Conservation (phyloP, 2,329 filamentous ascomycete genomes). For the Teratosphaeria nubilosa region DNA sequence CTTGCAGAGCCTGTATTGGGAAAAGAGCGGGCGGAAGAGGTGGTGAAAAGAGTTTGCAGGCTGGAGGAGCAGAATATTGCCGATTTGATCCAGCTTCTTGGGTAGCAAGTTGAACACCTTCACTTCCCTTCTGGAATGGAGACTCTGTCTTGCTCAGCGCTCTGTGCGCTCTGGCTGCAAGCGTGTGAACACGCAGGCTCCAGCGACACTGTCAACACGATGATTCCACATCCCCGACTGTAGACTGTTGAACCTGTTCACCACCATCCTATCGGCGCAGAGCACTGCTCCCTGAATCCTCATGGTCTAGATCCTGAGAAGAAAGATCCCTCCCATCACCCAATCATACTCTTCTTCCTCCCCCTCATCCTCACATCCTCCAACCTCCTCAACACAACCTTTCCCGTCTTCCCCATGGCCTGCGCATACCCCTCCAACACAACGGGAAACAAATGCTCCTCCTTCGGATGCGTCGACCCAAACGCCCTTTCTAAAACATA, state of each 20-base stretch:
- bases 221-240: not conserved
- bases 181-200: not conserved
- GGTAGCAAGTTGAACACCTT: not conserved
- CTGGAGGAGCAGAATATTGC: constrained; percentile 13
- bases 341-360: constrained; percentile 93
- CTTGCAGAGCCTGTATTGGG: constrained; percentile 17
- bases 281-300: not conserved
- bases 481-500: constrained; percentile 95
- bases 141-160: no score
- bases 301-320: not conserved
- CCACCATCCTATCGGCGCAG: not conserved
- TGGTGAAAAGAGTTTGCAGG: constrained; percentile 14
- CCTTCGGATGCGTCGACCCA: constrained; percentile 82
- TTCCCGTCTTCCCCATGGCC: constrained; percentile 61
- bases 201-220: not conserved
- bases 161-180: not conserved
- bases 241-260: not conserved
- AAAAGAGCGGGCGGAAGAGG: constrained; percentile 9
- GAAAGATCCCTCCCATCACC: constrained; percentile 38
- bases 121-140: not conserved
- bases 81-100: constrained; percentile 6
- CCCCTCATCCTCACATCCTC: constrained; percentile 91
- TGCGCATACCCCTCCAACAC: constrained; percentile 65
- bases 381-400: constrained; percentile 64
- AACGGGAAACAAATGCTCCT: constrained; percentile 72